Percentiles rank a stretch among this genome's conserved stretches.
These are phyloP conservation scores for Grigorovia transvaalensis DNA, from an alignment of 805 yeast species.

Conservation along the genomic window DNA sequence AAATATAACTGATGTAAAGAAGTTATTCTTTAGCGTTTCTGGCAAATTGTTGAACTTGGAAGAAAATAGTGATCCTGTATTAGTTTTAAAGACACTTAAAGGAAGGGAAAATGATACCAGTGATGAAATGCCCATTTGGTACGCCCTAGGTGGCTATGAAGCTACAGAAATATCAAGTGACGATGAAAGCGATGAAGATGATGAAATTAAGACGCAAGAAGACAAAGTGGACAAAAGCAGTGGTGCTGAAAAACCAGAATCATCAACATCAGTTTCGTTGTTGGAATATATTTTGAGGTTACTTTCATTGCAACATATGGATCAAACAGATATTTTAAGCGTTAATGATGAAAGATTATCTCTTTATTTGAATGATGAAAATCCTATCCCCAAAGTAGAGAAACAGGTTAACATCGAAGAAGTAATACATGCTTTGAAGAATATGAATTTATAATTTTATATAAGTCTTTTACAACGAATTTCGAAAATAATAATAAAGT, in stretches of 20 bases:
- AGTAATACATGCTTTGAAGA: slow-evolving; percentile 3
- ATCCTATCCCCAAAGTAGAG: slow-evolving; percentile 11
- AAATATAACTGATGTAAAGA: slow-evolving; percentile 34
- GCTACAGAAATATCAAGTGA: slow-evolving; percentile 18
- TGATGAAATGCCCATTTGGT: slow-evolving; percentile 31
- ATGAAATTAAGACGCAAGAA: slow-evolving; percentile 27
- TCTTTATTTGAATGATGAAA: slow-evolving; percentile 51
- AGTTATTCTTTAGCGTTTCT: slow-evolving; percentile 59
- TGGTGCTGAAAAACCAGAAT: slow-evolving; percentile 3
- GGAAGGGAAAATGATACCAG: slow-evolving; percentile 13
- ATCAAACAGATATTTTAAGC: slow-evolving; percentile 41
- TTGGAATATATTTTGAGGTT: slow-evolving; percentile 56
- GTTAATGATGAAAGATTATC: slow-evolving; percentile 59
- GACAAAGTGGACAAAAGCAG: slow-evolving; percentile 8
- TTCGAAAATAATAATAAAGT: too few species aligned
- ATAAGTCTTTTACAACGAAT: neutral
- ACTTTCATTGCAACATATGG: slow-evolving; percentile 49
- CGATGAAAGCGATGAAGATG: slow-evolving; percentile 14
- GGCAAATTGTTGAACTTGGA: slow-evolving; percentile 55
- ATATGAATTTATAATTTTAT: slow-evolving; percentile 1
- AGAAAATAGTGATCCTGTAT: slow-evolving; percentile 53
- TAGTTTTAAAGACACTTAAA: slow-evolving; percentile 41
- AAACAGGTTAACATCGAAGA: slow-evolving; percentile 1
- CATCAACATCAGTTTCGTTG: slow-evolving; percentile 37
- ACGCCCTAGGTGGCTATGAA: slow-evolving; percentile 39